Evolutionary conservation across 352 stramenopile genomes (phyloP), one percentile per base, ranked within the genome.

Genomic region (Globisporangium splendens): DNA sequence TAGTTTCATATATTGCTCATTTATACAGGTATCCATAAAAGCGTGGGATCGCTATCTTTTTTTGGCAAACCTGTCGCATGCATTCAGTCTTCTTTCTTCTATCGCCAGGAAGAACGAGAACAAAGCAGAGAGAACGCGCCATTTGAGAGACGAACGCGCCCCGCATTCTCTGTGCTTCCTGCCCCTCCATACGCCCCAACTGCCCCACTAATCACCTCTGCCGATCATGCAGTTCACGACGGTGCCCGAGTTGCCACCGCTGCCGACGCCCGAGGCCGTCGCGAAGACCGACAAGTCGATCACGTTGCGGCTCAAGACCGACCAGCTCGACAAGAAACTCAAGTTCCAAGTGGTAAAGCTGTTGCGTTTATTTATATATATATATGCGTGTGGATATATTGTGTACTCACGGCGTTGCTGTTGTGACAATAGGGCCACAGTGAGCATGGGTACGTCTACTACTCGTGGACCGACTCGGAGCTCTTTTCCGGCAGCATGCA

Each of bases 391-490:
- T 33, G 28, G 28, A 13, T 44, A n/a, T n/a, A n/a, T n/a, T n/a
- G n/a, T n/a, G n/a, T n/a, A 18, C 18, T 15, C 41, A 35, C 22
- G 20, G 28, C 2, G 28, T 18, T 43, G 28, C 1, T 50, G 14
- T 2, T 1, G 20, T 28, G 43, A n/a, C 6, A 0, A 21, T 59
- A 91, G 80, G 83, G 79, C 41, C 71, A 90, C 63, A 93, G 83
- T 43, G 85, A 93, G 61, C 79, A 93, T 53, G 83, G 85, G 35
- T 95, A 93, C 58, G 83, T 95, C 22, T 95, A 93, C 61, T 95
- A 95, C 75, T 93, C 81, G 56, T 95, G 85, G 85, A 70, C 59
- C 54, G 79, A 95, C 44, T 91, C 84, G 49, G 79, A 83, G 52
- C 42, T 81, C 8, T 88, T 90, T 53, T 35, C 65, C 14, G 66